A percentile compares a stretch with the other conserved stretches of the same genome.
Evolutionary conservation across 306 rosid genomes (phyloP).

Genomic region (Quercus suber): DNA sequence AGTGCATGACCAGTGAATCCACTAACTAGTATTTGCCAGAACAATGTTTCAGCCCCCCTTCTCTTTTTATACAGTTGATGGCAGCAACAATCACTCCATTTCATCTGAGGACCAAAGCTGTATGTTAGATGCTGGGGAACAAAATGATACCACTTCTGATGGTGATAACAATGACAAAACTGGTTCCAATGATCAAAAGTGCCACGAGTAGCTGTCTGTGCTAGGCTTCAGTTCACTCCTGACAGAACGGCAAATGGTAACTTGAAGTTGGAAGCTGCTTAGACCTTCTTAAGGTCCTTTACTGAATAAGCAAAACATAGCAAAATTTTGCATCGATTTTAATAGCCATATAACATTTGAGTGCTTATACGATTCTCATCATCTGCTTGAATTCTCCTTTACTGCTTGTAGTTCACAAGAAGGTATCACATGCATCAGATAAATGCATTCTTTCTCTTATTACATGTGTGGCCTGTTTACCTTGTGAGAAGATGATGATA

Average conservation of each 20-base stretch:
- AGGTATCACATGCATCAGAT: too few relatives aligned
- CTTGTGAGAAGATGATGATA: too few relatives aligned
- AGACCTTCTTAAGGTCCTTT: slow-evolving; percentile 21
- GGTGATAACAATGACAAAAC: slow-evolving; percentile 23
- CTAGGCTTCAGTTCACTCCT: slow-evolving; percentile 6
- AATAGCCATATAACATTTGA: slow-evolving; percentile 13
- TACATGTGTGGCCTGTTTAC: too few relatives aligned
- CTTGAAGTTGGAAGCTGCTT: slow-evolving; percentile 24
- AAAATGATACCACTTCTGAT: slow-evolving; percentile 14
- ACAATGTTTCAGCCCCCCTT: slow-evolving; percentile 8
- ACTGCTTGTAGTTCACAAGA: too few relatives aligned
- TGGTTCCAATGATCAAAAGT: slow-evolving; percentile 37
- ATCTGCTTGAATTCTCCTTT: background rate
- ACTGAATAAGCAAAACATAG: slow-evolving; percentile 31
- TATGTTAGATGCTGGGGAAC: slow-evolving; percentile 25
- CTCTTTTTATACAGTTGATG: slow-evolving; percentile 32
- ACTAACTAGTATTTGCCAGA: background rate
- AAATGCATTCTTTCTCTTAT: too few relatives aligned
- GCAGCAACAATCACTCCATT: slow-evolving; percentile 7
- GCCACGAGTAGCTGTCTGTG: slow-evolving; percentile 20
- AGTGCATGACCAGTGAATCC: slow-evolving; percentile 3
- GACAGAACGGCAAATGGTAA: slow-evolving; percentile 17
- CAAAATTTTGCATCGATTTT: slow-evolving; percentile 34
- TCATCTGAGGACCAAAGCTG: slow-evolving; percentile 40
- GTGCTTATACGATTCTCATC: background rate